phyloP scores from a whole-genome alignment of 1,284 basidiomycete genomes.

The Pseudozyma tsukubaensis region DNA sequence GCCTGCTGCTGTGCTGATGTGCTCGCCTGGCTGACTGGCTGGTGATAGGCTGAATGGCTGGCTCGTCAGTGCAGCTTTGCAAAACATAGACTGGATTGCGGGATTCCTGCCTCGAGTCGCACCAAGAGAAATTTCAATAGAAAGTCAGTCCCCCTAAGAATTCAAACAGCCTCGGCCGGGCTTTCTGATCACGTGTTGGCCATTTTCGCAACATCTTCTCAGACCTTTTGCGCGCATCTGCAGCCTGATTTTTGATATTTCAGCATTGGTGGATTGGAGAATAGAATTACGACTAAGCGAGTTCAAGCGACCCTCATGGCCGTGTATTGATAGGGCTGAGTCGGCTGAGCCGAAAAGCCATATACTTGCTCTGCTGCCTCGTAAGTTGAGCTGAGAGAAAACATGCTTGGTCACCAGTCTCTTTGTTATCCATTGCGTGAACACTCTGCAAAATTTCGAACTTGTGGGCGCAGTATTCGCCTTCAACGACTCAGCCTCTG shows the following conservation, averaged over 20 bases:
- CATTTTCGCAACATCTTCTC: not conserved
- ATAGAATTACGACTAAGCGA: not conserved
- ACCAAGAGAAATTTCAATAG: not conserved
- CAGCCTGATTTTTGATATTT: not conserved
- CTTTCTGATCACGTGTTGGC: not conserved
- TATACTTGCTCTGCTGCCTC: conserved; percentile 8
- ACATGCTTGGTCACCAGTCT: conserved; percentile 7
- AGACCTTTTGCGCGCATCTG: conserved; percentile 1
- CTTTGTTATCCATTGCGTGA: conserved; percentile 1
- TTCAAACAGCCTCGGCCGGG: not conserved
- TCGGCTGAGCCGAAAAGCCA: too few relatives aligned
- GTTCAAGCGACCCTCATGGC: not conserved
- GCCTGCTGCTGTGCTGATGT: not conserved
- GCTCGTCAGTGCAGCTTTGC: not conserved
- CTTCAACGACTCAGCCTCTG: too few relatives aligned
- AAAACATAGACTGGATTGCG: conserved; percentile 31
- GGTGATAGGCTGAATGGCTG: not conserved
- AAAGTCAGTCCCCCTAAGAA: not conserved
- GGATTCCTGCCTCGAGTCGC: conserved; percentile 13
- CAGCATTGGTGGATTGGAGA: not conserved
- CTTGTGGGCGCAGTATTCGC: not conserved
- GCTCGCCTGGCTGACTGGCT: not conserved
- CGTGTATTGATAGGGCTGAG: not conserved
- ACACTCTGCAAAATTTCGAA: not conserved
- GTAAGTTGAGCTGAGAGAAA: not conserved